Conservation (phyloP, 2,329 filamentous ascomycete genomes). For the Fusarium sp. region DNA sequence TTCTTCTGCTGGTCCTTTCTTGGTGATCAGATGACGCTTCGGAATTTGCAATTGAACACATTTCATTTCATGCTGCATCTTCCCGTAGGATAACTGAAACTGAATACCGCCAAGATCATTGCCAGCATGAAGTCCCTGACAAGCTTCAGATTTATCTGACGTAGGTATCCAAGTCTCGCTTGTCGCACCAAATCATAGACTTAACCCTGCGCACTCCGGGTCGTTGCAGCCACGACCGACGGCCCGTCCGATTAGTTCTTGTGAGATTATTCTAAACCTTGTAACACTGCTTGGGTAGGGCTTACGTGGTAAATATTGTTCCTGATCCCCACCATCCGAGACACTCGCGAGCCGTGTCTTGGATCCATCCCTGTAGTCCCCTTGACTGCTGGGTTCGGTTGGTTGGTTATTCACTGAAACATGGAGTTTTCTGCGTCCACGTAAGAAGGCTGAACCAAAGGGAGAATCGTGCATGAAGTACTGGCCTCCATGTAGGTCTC, state of each 20-base stretch:
- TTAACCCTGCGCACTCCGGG: neutral
- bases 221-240: neutral
- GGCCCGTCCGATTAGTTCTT: neutral
- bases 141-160: neutral
- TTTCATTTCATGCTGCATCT: neutral
- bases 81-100: too few relatives aligned
- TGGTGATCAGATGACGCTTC: neutral
- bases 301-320: neutral
- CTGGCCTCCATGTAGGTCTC: neutral
- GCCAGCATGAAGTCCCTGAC: too few relatives aligned
- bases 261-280: neutral
- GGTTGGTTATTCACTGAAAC: neutral
- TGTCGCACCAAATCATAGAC: neutral
- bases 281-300: neutral
- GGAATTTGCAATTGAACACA: too few relatives aligned
- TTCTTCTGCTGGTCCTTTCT: neutral
- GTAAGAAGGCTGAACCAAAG: neutral
- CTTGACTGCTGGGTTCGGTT: rapidly evolving
- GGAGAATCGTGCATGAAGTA: neutral
- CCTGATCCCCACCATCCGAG: neutral
- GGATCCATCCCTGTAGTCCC: neutral
- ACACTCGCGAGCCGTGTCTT: neutral
- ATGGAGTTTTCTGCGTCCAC: neutral
- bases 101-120: too few relatives aligned
- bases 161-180: neutral